Evolutionary conservation across 148 eudicot genomes (phyloP), one percentile per base, ranked within the genome.

Genomic region (Linanthus parryae): DNA sequence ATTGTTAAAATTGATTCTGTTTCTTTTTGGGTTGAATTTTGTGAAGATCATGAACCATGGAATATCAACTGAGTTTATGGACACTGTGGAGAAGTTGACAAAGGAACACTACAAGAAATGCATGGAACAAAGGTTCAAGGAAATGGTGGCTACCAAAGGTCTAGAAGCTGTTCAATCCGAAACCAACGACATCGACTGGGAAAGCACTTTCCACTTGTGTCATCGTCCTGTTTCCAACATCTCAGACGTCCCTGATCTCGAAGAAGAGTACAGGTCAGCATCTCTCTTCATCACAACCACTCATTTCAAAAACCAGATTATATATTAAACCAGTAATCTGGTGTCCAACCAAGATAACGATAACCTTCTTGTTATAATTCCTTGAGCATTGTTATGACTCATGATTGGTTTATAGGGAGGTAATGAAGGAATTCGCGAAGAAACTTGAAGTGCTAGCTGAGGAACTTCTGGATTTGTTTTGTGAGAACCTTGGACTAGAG

Each of bases 401-500:
- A n/a, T n/a, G n/a, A n/a, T n/a, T n/a, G n/a, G n/a, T n/a, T n/a
- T n/a, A n/a, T 66, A 89, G 95, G 74, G 70, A 69, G 50, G 75
- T 73, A 33, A 82, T 85, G 95, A 85, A 72, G 82, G 82, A 90
- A 47, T 90, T 90, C 62, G 97, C 92, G 14, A 52, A 30, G 30
- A 59, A 73, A 34, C 53, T 90, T 39, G 97, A 90, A 65, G 74
- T 57, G 41, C 75, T 85, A 31, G 84, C 95, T 14, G 95, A 85
- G 64, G 23, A 73, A 7, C 70, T 90, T 0, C 37, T 90, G 56
- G 95, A 90, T 59, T 59, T 85, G 56, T 69, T 90, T 2, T 82
- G 97, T 53, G 97, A 90, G 77, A 90, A 90, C 52, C 76, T 90
- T 17, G 97, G 97, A 36, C 61, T 90, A 9, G 95, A 90, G 56